A percentile compares a stretch with the other conserved stretches of the same genome.
These are phyloP conservation scores for Lophiostoma macrostomum DNA, from an alignment of 495 filamentous ascomycete genomes.

Conservation along the genomic window DNA sequence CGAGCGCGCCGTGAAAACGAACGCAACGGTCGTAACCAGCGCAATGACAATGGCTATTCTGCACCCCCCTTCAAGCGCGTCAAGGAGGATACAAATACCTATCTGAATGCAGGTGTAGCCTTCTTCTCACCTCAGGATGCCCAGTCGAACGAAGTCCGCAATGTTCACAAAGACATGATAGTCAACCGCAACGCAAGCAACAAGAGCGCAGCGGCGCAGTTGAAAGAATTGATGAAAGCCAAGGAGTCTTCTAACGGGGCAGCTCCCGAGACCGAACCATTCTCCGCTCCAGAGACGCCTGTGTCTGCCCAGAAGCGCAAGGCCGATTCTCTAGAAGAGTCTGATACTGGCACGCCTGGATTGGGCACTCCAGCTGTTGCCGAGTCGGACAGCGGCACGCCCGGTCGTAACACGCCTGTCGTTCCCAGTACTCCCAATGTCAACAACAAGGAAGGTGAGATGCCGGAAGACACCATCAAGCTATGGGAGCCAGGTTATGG, in stretches of 20 bases:
- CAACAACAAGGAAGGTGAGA: conserved; percentile 53
- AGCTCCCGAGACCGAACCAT: conserved; percentile 2
- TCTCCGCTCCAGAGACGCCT: conserved; percentile 37
- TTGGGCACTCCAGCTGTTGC: too few species aligned
- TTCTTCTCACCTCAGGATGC: conserved; percentile 58
- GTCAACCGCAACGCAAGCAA: conserved; percentile 86
- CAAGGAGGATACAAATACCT: conserved; percentile 30
- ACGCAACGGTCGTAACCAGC: conserved; percentile 50
- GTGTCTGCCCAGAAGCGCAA: conserved; percentile 61
- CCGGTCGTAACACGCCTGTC: conserved; percentile 51
- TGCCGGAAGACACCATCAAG: conserved; percentile 73
- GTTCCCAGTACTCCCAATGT: conserved; percentile 47
- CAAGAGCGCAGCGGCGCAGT: conserved; percentile 85
- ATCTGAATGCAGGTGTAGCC: conserved; percentile 42
- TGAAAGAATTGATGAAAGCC: conserved; percentile 77
- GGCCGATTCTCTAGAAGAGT: conserved; percentile 59
- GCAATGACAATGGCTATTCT: conserved; percentile 1
- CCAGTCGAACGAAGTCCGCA: conserved; percentile 60
- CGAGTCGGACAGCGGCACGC: conserved; percentile 56
- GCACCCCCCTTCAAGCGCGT: conserved; percentile 14
- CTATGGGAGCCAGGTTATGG: conserved; percentile 95
- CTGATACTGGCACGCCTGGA: conserved; percentile 56
- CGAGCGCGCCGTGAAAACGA: conserved; percentile 73
- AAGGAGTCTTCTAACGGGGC: conserved; percentile 23
- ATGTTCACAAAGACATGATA: conserved; percentile 83